phyloP scores from a whole-genome alignment of 306 rosid genomes.

The Citrullus mucosospermus region DNA sequence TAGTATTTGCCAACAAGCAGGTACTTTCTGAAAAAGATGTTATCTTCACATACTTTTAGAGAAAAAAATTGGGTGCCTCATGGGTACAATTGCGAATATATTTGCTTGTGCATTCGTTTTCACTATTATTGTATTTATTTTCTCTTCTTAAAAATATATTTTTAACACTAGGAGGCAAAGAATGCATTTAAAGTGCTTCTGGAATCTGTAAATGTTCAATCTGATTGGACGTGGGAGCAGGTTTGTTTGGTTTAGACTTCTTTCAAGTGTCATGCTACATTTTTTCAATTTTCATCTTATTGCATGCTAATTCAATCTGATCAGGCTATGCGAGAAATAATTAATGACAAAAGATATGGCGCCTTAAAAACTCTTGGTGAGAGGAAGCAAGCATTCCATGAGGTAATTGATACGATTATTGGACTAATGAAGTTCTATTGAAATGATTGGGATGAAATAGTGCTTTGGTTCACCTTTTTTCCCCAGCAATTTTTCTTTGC shows the following conservation, averaged over 20 bases:
- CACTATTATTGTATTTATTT: background rate
- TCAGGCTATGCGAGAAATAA: slow-evolving; percentile 94
- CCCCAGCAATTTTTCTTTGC: background rate
- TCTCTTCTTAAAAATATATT: background rate
- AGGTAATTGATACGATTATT: slow-evolving; percentile 39
- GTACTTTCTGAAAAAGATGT: slow-evolving; percentile 31
- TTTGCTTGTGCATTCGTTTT: background rate
- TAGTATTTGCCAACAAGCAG: slow-evolving; percentile 78
- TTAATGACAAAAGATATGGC: slow-evolving; percentile 84
- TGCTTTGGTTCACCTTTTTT: background rate
- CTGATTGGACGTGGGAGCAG: slow-evolving; percentile 99
- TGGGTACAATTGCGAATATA: background rate
- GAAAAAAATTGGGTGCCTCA: background rate
- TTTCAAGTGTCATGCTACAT: background rate
- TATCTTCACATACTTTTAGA: background rate
- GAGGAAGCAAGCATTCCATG: slow-evolving; percentile 97
- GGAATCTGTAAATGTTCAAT: slow-evolving; percentile 83
- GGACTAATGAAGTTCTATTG: slow-evolving; percentile 4
- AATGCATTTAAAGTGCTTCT: slow-evolving; percentile 81
- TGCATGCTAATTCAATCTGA: slow-evolving; percentile 12
- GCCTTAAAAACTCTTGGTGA: slow-evolving; percentile 94
- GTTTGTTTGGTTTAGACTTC: slow-evolving; percentile 25
- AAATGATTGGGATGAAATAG: background rate
- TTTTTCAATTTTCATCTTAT: slow-evolving; percentile 8
- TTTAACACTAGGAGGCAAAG: slow-evolving; percentile 68